Base-by-base conservation (phyloP, 768 basidiomycete genomes). In the Phylloporus arenicola region DNA sequence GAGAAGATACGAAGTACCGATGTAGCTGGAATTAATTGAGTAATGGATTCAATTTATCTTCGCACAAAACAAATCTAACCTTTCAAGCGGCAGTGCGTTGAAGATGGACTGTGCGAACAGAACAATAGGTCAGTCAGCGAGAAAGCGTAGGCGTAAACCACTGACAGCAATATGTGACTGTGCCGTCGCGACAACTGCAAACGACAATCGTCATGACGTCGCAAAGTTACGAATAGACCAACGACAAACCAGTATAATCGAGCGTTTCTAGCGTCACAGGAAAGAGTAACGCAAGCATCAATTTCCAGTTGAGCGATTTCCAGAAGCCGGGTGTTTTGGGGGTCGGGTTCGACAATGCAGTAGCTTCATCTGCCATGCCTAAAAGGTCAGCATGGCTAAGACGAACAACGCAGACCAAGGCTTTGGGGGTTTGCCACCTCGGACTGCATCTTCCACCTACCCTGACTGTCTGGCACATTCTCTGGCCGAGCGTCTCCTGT, bases 1-100 rank as follows among this genome's bases (percentile, higher is more conserved):
- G 14, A 80, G 65, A 20, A 79, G 61, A 48, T 80, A 79, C 2
- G 72, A 57, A 1, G 78, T 80, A 37, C 79, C 77, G 17, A 80
- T 72, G 50, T 73, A 78, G 48, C 78, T 73, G 12, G 11, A 24
- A 13, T 12, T 24, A 13, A 33, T 25, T 11, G 7, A 24, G n/a
- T 24, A 17, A 24, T 20, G 34, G 33, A 47, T 33, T 39, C 4
- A 2, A 0, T 12, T 3, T 8, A n/a, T n/a, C n/a, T n/a, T n/a
- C n/a, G n/a, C n/a, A n/a, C 43, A 22, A 19, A 22, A 40, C 11
- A 6, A 12, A 20, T 38, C 48, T 33, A 16, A 64, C 64, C 64
- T 62, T 56, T 67, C 45, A 11, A 67, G 53, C 7, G 57, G 49
- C 5, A 67, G 57, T 0, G 64, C 59, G 31, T 68, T 57, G 38